Conservation (phyloP, 2,329 filamentous ascomycete genomes). For the Cyphellophora attinorum region DNA sequence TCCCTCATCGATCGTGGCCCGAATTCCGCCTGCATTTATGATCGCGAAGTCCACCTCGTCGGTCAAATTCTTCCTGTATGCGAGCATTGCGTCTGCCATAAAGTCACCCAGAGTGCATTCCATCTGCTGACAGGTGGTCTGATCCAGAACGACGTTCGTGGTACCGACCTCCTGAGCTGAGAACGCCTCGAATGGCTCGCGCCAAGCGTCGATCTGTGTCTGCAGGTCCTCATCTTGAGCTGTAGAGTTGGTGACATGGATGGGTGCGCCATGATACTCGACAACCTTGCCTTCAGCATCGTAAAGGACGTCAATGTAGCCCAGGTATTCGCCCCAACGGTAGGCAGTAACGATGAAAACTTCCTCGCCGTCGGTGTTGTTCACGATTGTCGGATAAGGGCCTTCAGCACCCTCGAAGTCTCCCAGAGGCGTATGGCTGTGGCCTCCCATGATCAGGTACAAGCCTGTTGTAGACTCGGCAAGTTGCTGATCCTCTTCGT, state of each 20-base stretch:
- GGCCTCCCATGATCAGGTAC: conserved; percentile 6
- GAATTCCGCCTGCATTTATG: conserved; percentile 6
- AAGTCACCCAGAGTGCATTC: conserved; percentile 5
- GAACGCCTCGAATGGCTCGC: conserved; percentile 3
- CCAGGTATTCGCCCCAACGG: conserved; percentile 5
- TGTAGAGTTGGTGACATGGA: conserved; percentile 4
- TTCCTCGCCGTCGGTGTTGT: conserved; percentile 4
- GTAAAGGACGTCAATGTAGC: conserved; percentile 6
- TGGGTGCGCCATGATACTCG: conserved; percentile 4
- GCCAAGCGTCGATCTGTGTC: conserved; percentile 2
- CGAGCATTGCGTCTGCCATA: conserved; percentile 6
- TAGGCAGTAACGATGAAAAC: conserved; percentile 7
- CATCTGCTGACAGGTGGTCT: conserved; percentile 4
- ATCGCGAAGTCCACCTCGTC: conserved; percentile 4
- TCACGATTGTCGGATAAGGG: conserved; percentile 4
- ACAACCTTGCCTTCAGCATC: conserved; percentile 3
- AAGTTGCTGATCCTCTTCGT: conserved; percentile 4
- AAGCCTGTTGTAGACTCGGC: conserved; percentile 4
- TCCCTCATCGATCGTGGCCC: conserved; percentile 4
- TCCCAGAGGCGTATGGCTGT: conserved; percentile 4
- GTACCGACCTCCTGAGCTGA: conserved; percentile 1
- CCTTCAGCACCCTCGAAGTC: conserved; percentile 5
- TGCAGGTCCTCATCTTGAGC: conserved; percentile 4
- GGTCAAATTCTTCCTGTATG: conserved; percentile 3
- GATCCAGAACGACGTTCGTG: conserved; percentile 2